phyloP scores from a whole-genome alignment of 2,329 filamentous ascomycete species.

The Epichloe uncinata region DNA sequence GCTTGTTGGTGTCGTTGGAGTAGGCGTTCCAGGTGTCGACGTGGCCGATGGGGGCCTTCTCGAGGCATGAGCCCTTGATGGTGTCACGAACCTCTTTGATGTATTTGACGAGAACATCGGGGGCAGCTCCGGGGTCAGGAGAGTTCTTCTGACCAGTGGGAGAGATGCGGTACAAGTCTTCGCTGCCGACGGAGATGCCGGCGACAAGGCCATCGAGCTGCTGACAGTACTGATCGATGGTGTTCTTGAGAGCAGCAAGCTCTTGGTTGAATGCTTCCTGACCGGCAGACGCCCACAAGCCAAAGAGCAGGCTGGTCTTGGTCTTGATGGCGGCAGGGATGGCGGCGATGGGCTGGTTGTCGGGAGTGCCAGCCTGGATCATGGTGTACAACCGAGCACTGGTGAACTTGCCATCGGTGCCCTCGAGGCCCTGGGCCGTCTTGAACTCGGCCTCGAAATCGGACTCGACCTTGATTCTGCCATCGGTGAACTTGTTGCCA shows the following conservation, averaged over 20 bases:
- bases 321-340: slow-evolving; percentile 75
- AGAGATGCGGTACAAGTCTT: slow-evolving; percentile 75
- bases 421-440: slow-evolving; percentile 47
- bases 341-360: slow-evolving; percentile 52
- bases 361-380: slow-evolving; percentile 53
- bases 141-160: slow-evolving; percentile 52
- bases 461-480: slow-evolving; percentile 42
- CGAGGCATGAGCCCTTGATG: slow-evolving; percentile 48
- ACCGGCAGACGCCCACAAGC: slow-evolving; percentile 68
- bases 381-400: slow-evolving; percentile 65
- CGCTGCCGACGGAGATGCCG: slow-evolving; percentile 75
- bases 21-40: slow-evolving; percentile 83
- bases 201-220: slow-evolving; percentile 54
- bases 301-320: slow-evolving; percentile 65
- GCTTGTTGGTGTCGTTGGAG: slow-evolving; percentile 58
- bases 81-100: slow-evolving; percentile 53
- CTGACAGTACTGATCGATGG: slow-evolving; percentile 55
- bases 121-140: slow-evolving; percentile 48
- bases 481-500: slow-evolving; percentile 47
- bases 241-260: slow-evolving; percentile 54
- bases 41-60: slow-evolving; percentile 54
- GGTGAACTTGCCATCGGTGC: slow-evolving; percentile 49
- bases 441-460: slow-evolving; percentile 63
- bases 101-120: slow-evolving; percentile 51
- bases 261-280: slow-evolving; percentile 55